Evolutionary conservation across 257 asterid genomes (phyloP).

Genomic region (Lavandula angustifolia): DNA sequence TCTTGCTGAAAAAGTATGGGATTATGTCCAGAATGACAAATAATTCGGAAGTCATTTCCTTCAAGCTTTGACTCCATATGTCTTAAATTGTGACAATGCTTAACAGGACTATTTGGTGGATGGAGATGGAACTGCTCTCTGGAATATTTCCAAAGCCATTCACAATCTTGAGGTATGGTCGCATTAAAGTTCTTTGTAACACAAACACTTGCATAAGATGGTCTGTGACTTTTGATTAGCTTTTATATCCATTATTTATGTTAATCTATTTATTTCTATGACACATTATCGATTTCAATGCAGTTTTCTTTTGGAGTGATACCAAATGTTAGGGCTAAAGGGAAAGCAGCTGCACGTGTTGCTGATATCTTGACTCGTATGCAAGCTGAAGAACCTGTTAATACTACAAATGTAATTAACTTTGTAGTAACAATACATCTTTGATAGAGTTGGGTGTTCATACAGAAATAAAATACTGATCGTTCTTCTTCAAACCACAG

Average conservation of each 20-base stretch:
- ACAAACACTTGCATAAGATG: too few species aligned
- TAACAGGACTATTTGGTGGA: constrained; percentile 79
- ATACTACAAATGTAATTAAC: constrained; percentile 60
- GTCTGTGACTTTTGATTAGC: neutral
- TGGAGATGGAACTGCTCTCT: constrained; percentile 83
- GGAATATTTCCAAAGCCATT: constrained; percentile 95
- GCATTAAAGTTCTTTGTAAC: too few species aligned
- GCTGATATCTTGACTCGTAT: constrained; percentile 86
- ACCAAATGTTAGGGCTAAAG: constrained; percentile 96
- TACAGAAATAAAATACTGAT: constrained; percentile 21
- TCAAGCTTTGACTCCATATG: constrained; percentile 24
- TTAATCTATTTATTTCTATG: constrained; percentile 28
- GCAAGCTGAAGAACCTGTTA: constrained; percentile 94
- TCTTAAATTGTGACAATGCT: constrained; percentile 37
- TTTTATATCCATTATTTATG: constrained; percentile 13
- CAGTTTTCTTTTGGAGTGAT: constrained; percentile 86
- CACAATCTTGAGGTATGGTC: constrained; percentile 86
- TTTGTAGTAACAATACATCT: constrained; percentile 11
- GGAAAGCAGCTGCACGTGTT: constrained; percentile 81
- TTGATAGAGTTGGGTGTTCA: constrained; percentile 2
- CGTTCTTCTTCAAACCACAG: constrained; percentile 43
- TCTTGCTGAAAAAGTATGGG: constrained; percentile 75
- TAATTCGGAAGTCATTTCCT: neutral
- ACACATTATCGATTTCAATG: constrained; percentile 33
- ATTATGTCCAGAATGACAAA: constrained; percentile 11